Base-by-base conservation (phyloP, 306 rosid genomes). In the Citrullus mucosospermus region DNA sequence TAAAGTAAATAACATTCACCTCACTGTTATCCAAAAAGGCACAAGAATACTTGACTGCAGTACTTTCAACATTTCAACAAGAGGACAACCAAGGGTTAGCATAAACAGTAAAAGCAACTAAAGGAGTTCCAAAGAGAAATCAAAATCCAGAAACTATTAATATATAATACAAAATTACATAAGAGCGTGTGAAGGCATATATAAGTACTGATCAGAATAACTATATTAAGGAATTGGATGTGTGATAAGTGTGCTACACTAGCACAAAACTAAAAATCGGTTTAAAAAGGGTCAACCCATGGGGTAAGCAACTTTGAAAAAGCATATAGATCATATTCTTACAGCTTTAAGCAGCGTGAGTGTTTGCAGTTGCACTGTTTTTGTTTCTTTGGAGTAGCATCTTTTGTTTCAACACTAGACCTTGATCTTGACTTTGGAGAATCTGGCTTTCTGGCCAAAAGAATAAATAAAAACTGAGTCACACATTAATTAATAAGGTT, bases 331-430 rank as follows among this genome's bases (percentile, higher is more conserved):
- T 67, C 80, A 63, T 46, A 79, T 83, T 81, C 98, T 89, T 91
- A 95, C 99, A 92, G 81, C 93, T 95, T 95, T 78, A 95, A 87
- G 86, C 98, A 95, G 82, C 89, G 92, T 51, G 98, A 95, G 83
- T 95, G 95, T 87, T 91, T 95, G 81, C 97, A 92, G 80, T 92
- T 95, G 84, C 99, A 95, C 90, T 95, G 99, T 76, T 92, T 92
- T 83, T 92, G 97, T 88, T 91, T 95, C 91, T 91, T 95, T 46
- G 97, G 99, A 79, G 99, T 95, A 63, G 86, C 83, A 22, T 90
- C 97, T 80, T 95, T 92, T 61, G 82, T 82, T 34, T 92, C 97
- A 83, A 88, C 81, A 84, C 82, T 88, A 48, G 90, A 82, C 82
- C 90, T 89, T 78, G 97, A 82, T 85, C 88, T 88, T 75, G 98